A percentile compares a stretch with the other conserved stretches of the same genome.
These are phyloP conservation scores for Candida taoyuanica DNA, from an alignment of 805 yeast species.

Conservation along the genomic window DNA sequence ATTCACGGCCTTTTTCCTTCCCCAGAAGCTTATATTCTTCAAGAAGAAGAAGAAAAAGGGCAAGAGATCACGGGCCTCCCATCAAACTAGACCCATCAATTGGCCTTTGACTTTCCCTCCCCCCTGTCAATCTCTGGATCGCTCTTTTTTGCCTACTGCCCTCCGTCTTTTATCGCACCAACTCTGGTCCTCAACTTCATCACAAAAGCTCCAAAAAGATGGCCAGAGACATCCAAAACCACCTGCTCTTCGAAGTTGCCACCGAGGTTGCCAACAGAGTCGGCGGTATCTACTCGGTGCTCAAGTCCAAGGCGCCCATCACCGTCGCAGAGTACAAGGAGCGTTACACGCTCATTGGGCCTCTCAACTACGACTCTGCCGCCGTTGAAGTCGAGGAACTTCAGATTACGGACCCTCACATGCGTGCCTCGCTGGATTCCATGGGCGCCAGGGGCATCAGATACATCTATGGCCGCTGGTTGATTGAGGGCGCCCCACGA, in stretches of 20 bases:
- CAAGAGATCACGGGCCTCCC: too few species aligned
- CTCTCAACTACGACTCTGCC: constrained; percentile 68
- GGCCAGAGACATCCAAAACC: constrained; percentile 85
- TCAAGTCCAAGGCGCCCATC: constrained; percentile 94
- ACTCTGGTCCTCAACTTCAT: not conserved
- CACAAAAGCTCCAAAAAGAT: constrained; percentile 28
- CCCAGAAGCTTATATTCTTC: too few species aligned
- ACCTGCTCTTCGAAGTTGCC: constrained; percentile 86
- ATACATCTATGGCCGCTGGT: constrained; percentile 91
- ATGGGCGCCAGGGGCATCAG: constrained; percentile 81
- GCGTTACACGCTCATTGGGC: constrained; percentile 84
- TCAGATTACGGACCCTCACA: constrained; percentile 47
- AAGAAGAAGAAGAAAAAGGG: too few species aligned
- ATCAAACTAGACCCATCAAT: too few species aligned
- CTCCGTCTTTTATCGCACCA: not conserved
- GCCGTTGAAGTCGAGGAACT: constrained; percentile 79
- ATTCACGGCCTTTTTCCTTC: too few species aligned
- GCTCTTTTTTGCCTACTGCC: not conserved
- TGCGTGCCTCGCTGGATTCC: constrained; percentile 62
- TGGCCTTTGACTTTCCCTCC: not conserved
- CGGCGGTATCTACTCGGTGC: constrained; percentile 95
- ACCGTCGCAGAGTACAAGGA: constrained; percentile 91
- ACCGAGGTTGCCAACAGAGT: constrained; percentile 97
- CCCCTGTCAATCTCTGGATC: too few species aligned
- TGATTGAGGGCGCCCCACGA: constrained; percentile 95